Evolutionary conservation across 2,329 filamentous ascomycete species (phyloP).

Genomic region (Pyricularia pennisetigena): DNA sequence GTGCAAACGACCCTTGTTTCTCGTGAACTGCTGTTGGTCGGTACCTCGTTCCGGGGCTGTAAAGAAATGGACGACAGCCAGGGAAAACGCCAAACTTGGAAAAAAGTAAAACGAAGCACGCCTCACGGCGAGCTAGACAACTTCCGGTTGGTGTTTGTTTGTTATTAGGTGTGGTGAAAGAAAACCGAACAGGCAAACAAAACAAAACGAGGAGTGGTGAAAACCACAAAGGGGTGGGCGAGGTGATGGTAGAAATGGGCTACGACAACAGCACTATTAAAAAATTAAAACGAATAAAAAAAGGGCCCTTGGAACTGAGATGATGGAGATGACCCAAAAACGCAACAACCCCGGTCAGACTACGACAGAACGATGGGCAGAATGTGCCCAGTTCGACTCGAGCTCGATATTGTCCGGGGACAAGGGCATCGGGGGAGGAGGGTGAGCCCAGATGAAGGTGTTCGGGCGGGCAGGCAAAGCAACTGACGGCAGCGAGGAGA

Average conservation of each 20-base stretch:
- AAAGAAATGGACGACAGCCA: background rate
- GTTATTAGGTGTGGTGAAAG: background rate
- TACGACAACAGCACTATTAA: background rate
- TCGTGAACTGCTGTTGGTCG: background rate
- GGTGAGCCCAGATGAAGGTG: background rate
- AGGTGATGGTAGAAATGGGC: background rate
- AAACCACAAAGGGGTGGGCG: background rate
- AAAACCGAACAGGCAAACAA: background rate
- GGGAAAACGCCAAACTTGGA: background rate
- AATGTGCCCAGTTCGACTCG: slow-evolving; percentile 1
- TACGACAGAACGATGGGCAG: background rate
- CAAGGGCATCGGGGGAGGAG: background rate
- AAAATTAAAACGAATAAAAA: background rate
- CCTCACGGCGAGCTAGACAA: background rate
- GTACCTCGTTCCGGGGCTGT: background rate
- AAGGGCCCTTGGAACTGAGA: background rate
- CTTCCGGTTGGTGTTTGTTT: background rate
- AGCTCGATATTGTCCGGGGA: slow-evolving; percentile 1
- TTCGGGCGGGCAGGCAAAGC: background rate
- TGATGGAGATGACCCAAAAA: background rate
- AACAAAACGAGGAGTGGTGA: background rate
- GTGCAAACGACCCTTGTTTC: background rate
- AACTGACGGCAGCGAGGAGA: background rate
- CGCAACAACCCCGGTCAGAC: background rate
- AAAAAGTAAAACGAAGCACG: background rate